Evolutionary conservation across 352 stramenopile genomes (phyloP).

Genomic region (Thraustochytrium sp.): DNA sequence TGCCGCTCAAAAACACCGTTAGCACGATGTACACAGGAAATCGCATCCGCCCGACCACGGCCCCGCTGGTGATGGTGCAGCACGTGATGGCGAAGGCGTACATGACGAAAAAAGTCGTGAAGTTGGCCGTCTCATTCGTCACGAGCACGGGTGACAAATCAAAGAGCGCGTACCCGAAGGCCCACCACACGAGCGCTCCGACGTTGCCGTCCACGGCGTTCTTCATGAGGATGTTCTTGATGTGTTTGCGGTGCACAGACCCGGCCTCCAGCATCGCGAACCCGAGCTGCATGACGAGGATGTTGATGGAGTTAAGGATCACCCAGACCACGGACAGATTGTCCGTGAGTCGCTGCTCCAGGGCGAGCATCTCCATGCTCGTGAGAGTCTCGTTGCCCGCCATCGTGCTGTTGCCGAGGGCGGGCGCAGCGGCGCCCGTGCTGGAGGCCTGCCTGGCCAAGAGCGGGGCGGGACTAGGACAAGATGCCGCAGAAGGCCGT

Average conservation of each 20-base stretch:
- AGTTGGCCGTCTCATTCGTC: conserved; percentile 1
- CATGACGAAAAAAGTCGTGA: conserved; percentile 58
- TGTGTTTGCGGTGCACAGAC: conserved; percentile 57
- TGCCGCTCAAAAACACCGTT: conserved; percentile 55
- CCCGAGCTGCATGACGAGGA: conserved; percentile 54
- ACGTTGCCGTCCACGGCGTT: conserved; percentile 66
- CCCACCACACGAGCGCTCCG: conserved; percentile 46
- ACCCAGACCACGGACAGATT: conserved; percentile 24
- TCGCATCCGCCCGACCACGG: conserved; percentile 56
- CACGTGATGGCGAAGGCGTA: conserved; percentile 59
- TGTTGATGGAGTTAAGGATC: neutral
- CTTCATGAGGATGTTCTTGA: conserved; percentile 67
- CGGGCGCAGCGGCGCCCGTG: too few relatives aligned
- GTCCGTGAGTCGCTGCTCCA: neutral
- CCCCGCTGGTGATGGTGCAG: conserved; percentile 59
- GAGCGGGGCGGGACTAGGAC: too few relatives aligned
- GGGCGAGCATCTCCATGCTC: too few relatives aligned
- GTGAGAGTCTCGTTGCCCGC: neutral
- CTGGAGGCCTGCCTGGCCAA: too few relatives aligned
- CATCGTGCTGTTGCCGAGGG: neutral
- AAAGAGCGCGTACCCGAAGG: conserved; percentile 45
- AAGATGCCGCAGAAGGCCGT: too few relatives aligned
- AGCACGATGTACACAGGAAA: conserved; percentile 59
- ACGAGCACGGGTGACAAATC: conserved; percentile 46
- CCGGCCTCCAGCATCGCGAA: conserved; percentile 66